phyloP scores from a whole-genome alignment of 371 early-diverging fungal genomes.

The Apophysomyces trapeziformis region DNA sequence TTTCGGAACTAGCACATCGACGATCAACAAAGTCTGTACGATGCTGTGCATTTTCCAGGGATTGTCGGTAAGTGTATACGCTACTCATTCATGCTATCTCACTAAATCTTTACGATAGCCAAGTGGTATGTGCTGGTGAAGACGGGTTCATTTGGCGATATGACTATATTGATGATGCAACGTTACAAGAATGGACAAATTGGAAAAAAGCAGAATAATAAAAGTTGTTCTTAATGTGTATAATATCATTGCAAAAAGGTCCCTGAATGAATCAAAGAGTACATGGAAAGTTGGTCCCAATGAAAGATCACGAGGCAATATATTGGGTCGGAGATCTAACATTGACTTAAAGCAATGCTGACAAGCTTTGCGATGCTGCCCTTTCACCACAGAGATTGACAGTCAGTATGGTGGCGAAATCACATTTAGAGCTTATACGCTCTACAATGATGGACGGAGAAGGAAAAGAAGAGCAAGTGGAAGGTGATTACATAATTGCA shows the following conservation, averaged over 20 bases:
- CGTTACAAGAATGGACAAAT: constrained; percentile 72
- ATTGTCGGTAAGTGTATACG: constrained; percentile 63
- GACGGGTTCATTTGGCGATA: constrained; percentile 86
- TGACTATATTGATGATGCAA: constrained; percentile 78
- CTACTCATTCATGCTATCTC: neutral
- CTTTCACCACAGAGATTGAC: too few relatives aligned
- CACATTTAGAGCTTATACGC: constrained; percentile 38
- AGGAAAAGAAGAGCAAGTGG: constrained; percentile 64
- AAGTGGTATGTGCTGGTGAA: constrained; percentile 77
- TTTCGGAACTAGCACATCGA: constrained; percentile 75
- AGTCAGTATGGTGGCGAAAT: neutral
- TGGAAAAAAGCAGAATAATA: constrained; percentile 36
- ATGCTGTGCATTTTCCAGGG: constrained; percentile 77
- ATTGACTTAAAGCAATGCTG: too few relatives aligned
- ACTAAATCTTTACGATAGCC: constrained; percentile 38
- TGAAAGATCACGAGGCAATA: too few relatives aligned
- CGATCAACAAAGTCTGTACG: constrained; percentile 79
- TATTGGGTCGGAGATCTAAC: too few relatives aligned
- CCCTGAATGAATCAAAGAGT: too few relatives aligned
- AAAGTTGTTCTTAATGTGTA: neutral
- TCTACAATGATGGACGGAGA: constrained; percentile 49
- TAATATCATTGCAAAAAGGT: too few relatives aligned
- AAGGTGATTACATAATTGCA: constrained; percentile 40
- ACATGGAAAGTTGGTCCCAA: too few relatives aligned
- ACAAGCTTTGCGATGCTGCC: too few relatives aligned